These are phyloP conservation scores for Corylus heterophylla DNA, from an alignment of 306 rosid species.

Conservation along the genomic window DNA sequence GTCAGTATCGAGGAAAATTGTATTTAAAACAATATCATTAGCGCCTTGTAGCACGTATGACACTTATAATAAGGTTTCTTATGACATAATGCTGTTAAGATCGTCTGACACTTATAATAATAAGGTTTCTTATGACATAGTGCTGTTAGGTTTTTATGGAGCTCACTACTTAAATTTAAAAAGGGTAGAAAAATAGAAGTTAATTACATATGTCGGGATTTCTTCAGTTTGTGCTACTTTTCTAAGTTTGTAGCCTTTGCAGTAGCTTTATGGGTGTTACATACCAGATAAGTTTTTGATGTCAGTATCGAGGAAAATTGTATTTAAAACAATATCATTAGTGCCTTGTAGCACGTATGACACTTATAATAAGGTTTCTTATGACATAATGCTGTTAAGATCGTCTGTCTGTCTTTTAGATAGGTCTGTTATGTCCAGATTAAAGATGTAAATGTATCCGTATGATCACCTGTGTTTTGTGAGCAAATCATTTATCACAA, in stretches of 20 bases:
- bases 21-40: neutral
- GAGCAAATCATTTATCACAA: conserved; percentile 24
- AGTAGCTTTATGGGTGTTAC: neutral
- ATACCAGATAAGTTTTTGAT: neutral
- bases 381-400: neutral
- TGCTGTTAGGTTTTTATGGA: neutral
- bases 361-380: neutral
- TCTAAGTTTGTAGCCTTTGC: neutral
- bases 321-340: neutral
- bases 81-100: neutral
- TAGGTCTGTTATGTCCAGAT: neutral
- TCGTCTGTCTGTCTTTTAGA: conserved; percentile 4
- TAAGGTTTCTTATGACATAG: too few species aligned
- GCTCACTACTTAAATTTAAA: neutral
- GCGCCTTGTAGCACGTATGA: neutral
- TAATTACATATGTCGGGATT: neutral
- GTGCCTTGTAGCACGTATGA: neutral
- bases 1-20: neutral
- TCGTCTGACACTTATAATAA: neutral
- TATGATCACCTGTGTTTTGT: conserved; percentile 1
- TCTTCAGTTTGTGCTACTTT: neutral
- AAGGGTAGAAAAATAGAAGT: neutral
- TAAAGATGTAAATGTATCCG: neutral
- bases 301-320: neutral
- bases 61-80: neutral